Conservation (phyloP, 139 green algal genomes). For the Zygnema cylindricum region DNA sequence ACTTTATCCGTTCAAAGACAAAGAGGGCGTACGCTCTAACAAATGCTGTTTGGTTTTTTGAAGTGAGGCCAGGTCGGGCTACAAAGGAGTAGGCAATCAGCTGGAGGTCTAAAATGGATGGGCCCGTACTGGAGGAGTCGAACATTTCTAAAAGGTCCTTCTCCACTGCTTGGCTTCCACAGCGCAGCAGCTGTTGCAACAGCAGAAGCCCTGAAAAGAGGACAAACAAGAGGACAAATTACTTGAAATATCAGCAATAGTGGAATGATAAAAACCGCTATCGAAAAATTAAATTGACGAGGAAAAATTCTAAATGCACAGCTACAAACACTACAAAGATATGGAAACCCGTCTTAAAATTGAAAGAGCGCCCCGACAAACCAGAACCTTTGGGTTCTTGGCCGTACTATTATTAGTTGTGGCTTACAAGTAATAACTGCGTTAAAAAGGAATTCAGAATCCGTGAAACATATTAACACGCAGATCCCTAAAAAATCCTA, state of each 20-base stretch:
- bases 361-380: background rate
- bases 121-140: background rate
- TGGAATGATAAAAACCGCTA: background rate
- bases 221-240: background rate
- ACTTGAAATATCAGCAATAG: background rate
- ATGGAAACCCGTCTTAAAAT: background rate
- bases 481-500: no score
- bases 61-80: background rate
- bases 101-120: background rate
- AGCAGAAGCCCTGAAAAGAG: slow-evolving; percentile 11
- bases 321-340: background rate
- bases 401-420: no score
- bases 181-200: background rate
- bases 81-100: background rate
- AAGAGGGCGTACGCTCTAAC: background rate
- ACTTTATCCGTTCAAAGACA: slow-evolving; percentile 6
- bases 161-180: background rate
- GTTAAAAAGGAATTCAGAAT: no score
- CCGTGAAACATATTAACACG: no score
- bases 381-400: no score
- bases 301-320: background rate
- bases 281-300: background rate
- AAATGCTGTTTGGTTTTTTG: background rate
- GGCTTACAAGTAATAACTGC: no score
- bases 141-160: slow-evolving; percentile 1